Evolutionary conservation across 768 basidiomycete genomes (phyloP).

Genomic region (Tubosaeta sp.): DNA sequence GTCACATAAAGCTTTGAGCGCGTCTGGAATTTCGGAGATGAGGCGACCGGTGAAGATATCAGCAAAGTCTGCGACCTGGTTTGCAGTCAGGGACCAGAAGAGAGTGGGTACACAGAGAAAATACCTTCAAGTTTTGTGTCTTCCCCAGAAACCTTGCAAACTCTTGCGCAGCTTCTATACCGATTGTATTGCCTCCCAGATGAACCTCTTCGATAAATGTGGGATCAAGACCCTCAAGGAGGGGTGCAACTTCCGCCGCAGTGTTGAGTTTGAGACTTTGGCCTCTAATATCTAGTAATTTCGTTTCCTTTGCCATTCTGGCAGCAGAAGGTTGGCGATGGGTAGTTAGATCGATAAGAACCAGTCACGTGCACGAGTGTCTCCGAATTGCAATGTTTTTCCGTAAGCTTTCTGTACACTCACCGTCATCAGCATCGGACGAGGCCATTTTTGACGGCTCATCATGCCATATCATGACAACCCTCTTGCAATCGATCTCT

Average conservation of each 20-base stretch:
- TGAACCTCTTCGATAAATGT: constrained; percentile 78
- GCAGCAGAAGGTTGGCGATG: background rate
- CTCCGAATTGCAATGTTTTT: too few relatives aligned
- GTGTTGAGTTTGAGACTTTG: constrained; percentile 69
- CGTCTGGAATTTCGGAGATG: constrained; percentile 90
- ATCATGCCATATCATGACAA: constrained; percentile 30
- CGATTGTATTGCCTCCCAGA: constrained; percentile 91
- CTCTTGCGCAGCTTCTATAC: constrained; percentile 83
- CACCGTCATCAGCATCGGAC: too few relatives aligned
- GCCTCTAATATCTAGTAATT: constrained; percentile 28
- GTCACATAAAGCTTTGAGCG: constrained; percentile 84
- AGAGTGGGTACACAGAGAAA: background rate
- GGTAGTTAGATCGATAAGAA: background rate
- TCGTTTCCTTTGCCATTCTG: constrained; percentile 16
- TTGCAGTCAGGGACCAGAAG: constrained; percentile 4
- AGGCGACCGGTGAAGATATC: constrained; percentile 98
- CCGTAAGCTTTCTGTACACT: too few relatives aligned
- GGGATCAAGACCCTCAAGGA: constrained; percentile 62
- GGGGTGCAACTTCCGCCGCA: constrained; percentile 68
- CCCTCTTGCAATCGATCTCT: constrained; percentile 58
- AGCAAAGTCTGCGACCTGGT: constrained; percentile 90
- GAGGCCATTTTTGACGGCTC: background rate
- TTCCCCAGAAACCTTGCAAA: constrained; percentile 75
- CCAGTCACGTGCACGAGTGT: constrained; percentile 20
- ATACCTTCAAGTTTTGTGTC: constrained; percentile 67